Evolutionary conservation across 805 yeast genomes (phyloP).

Genomic region (Starmerella geochares): DNA sequence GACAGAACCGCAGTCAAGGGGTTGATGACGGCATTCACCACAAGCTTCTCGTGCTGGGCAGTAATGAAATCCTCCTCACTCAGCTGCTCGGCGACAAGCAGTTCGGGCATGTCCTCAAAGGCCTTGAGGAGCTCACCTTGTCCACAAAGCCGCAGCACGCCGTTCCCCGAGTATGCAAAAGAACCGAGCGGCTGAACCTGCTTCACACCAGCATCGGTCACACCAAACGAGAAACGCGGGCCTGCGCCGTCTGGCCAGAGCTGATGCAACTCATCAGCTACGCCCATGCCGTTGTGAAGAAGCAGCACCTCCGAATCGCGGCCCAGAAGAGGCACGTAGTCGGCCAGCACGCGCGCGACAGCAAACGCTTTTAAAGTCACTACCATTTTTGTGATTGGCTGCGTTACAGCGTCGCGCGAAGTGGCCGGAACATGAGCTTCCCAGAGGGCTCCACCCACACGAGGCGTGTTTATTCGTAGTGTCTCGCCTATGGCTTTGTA

Average conservation of each 20-base stretch:
- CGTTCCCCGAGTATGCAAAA: constrained; percentile 62
- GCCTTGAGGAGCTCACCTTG: not conserved
- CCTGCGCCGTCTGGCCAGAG: constrained; percentile 45
- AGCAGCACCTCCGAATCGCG: constrained; percentile 48
- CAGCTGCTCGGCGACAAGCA: constrained; percentile 19
- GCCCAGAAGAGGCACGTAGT: constrained; percentile 42
- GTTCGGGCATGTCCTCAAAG: constrained; percentile 1
- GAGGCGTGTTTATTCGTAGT: constrained; percentile 20
- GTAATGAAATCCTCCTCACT: constrained; percentile 40
- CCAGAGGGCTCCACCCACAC: constrained; percentile 35
- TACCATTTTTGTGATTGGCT: constrained; percentile 46
- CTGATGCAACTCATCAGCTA: constrained; percentile 40
- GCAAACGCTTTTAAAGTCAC: constrained; percentile 75
- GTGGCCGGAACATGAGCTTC: constrained; percentile 18
- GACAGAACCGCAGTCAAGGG: constrained; percentile 70
- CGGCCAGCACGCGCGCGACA: constrained; percentile 52
- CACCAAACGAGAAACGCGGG: constrained; percentile 63
- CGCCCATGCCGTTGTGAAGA: constrained; percentile 83
- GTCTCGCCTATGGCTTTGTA: constrained; percentile 30
- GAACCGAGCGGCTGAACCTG: constrained; percentile 37
- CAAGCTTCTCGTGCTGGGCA: constrained; percentile 64
- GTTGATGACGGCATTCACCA: constrained; percentile 74
- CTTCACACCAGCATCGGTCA: constrained; percentile 76
- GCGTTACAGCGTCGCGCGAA: constrained; percentile 16
- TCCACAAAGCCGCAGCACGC: constrained; percentile 27